Conservation (phyloP, 2,329 filamentous ascomycete genomes). For the Apiospora aurea region DNA sequence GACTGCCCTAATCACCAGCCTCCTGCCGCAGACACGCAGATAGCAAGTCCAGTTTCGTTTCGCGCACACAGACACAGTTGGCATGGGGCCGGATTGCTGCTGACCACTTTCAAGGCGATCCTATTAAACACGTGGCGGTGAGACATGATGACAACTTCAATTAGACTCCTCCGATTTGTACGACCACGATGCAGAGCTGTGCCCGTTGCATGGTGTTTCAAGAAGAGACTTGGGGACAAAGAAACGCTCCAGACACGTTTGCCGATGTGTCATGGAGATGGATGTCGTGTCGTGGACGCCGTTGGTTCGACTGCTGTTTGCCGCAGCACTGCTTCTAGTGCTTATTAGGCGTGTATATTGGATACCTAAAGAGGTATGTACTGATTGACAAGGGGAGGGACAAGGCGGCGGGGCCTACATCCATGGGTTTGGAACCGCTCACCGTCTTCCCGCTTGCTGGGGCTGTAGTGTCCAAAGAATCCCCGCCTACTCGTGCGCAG, state of each 20-base stretch:
- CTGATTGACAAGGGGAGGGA: background rate
- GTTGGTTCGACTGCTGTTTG: slow-evolving; percentile 19
- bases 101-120: slow-evolving; percentile 16
- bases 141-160: slow-evolving; percentile 10
- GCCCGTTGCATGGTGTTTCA: slow-evolving; percentile 4
- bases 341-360: background rate
- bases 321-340: background rate
- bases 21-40: background rate
- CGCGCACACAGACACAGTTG: slow-evolving; percentile 1
- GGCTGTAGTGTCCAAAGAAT: background rate
- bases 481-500: slow-evolving; percentile 1
- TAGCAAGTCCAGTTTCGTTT: background rate
- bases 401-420: background rate
- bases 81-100: slow-evolving; percentile 2
- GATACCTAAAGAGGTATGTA: background rate
- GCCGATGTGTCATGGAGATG: background rate
- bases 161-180: background rate
- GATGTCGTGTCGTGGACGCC: background rate
- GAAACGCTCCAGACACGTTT: background rate
- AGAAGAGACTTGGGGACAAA: slow-evolving; percentile 14
- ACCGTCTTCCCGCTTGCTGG: slow-evolving; percentile 14
- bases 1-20: background rate
- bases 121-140: slow-evolving; percentile 21
- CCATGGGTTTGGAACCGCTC: slow-evolving; percentile 2
- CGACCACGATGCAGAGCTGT: background rate